Percentiles rank a stretch among this genome's conserved stretches.
phyloP scores from a whole-genome alignment of 495 filamentous ascomycete species.

The Annulohypoxylon moriforme region DNA sequence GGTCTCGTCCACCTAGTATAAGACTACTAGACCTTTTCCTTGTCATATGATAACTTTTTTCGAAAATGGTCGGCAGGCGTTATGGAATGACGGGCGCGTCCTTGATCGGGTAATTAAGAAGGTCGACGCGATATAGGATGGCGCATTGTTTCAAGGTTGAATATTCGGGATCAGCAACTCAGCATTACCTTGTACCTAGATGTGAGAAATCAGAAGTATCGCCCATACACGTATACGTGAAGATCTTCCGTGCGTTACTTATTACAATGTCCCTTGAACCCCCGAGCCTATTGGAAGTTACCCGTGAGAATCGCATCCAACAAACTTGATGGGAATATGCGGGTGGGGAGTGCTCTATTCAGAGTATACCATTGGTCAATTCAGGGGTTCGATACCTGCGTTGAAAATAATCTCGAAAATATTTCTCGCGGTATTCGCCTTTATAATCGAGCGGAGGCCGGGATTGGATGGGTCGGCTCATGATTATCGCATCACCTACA shows the following conservation, averaged over 20 bases:
- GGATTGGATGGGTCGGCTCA: conserved; percentile 24
- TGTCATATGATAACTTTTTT: conserved; percentile 7
- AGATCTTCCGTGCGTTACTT: background rate
- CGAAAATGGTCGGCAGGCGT: conserved; percentile 26
- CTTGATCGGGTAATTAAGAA: conserved; percentile 1
- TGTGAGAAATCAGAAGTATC: conserved; percentile 22
- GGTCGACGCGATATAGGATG: conserved; percentile 1
- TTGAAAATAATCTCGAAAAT: background rate
- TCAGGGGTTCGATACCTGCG: background rate
- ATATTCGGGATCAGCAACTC: conserved; percentile 11
- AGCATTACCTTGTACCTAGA: conserved; percentile 27
- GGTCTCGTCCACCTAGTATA: background rate
- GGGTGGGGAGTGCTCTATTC: background rate
- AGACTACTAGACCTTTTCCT: background rate
- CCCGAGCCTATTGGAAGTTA: background rate
- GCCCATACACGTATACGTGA: background rate
- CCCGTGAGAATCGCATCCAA: background rate
- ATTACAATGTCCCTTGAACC: background rate
- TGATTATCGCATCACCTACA: conserved; percentile 30
- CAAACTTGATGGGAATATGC: background rate
- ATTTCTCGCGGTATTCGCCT: background rate
- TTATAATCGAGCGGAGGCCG: conserved; percentile 6
- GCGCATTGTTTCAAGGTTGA: conserved; percentile 24
- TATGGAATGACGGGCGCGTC: conserved; percentile 25
- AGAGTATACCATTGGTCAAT: conserved; percentile 21